A percentile compares a stretch with the other conserved stretches of the same genome.
These are phyloP conservation scores for Cokeromyces recurvatus DNA, from an alignment of 371 early-diverging fungal species.

Conservation along the genomic window DNA sequence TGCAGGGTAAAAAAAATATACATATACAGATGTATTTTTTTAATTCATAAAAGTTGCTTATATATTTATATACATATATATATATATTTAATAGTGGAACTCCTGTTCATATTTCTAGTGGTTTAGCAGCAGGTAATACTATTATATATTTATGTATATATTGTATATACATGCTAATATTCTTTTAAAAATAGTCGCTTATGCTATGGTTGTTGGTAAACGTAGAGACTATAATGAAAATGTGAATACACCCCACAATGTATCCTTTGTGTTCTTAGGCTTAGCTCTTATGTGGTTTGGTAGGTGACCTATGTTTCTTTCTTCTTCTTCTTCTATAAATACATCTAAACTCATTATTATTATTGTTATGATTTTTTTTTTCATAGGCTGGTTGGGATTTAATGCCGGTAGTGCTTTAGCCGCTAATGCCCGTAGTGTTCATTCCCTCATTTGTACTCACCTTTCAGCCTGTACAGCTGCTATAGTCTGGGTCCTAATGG, in stretches of 20 bases:
- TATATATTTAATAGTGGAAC: constrained; percentile 59
- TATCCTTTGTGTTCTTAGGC: constrained; percentile 78
- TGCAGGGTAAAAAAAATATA: too few species aligned
- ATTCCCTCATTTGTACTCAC: constrained; percentile 71
- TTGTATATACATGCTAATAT: not conserved
- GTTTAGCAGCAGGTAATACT: constrained; percentile 61
- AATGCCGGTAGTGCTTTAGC: constrained; percentile 56
- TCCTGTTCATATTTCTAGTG: constrained; percentile 83
- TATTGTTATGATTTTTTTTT: not conserved
- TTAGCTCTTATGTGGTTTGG: constrained; percentile 81
- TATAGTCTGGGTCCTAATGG: constrained; percentile 69
- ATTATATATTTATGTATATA: not conserved
- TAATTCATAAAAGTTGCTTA: too few species aligned
- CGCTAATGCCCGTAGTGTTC: constrained; percentile 70
- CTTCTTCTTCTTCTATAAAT: too few species aligned
- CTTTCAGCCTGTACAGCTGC: constrained; percentile 68
- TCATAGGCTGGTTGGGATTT: constrained; percentile 30
- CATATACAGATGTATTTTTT: too few species aligned
- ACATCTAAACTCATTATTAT: not conserved
- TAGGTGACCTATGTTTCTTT: constrained; percentile 26
- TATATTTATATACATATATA: not conserved
- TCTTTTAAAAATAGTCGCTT: constrained; percentile 53
- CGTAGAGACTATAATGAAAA: constrained; percentile 61
- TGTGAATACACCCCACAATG: constrained; percentile 72
- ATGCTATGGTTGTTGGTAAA: constrained; percentile 74